A percentile compares a stretch with the other conserved stretches of the same genome.
phyloP scores from a whole-genome alignment of 352 stramenopile genomes.

The Pythium folliculosum region DNA sequence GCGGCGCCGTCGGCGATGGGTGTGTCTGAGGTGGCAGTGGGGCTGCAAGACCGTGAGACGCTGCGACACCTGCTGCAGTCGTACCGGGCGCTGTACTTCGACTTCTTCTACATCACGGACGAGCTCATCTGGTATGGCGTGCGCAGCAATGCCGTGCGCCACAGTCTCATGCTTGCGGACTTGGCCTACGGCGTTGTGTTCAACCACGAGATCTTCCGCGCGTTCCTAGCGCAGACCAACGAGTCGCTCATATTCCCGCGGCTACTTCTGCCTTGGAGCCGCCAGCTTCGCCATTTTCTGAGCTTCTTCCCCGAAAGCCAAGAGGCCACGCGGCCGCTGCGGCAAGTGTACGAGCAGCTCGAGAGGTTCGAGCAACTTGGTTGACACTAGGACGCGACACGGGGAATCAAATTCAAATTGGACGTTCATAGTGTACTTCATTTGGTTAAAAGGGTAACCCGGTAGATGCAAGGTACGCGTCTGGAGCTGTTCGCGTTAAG shows the following conservation, averaged over 20 bases:
- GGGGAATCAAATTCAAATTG: not conserved
- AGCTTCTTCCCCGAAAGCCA: slow-evolving; percentile 89
- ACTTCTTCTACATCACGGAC: slow-evolving; percentile 92
- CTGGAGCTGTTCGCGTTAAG: slow-evolving; percentile 14
- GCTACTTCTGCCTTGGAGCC: slow-evolving; percentile 82
- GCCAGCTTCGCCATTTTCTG: slow-evolving; percentile 85
- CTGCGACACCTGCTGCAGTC: slow-evolving; percentile 70
- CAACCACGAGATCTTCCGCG: slow-evolving; percentile 80
- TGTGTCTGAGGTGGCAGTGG: not conserved
- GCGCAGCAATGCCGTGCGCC: slow-evolving; percentile 76
- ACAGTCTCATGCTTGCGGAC: slow-evolving; percentile 81
- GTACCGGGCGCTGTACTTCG: slow-evolving; percentile 86
- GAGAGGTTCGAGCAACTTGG: slow-evolving; percentile 60
- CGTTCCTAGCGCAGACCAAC: slow-evolving; percentile 43
- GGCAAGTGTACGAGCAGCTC: slow-evolving; percentile 80
- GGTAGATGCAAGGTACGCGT: not conserved
- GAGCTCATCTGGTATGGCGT: slow-evolving; percentile 88
- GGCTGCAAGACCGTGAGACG: slow-evolving; percentile 36
- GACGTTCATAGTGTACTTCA: slow-evolving; percentile 6
- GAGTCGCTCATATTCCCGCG: slow-evolving; percentile 50
- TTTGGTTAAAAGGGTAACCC: slow-evolving; percentile 1
- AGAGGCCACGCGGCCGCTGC: slow-evolving; percentile 73
- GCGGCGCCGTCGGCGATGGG: not conserved
- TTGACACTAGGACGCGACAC: too few relatives aligned
- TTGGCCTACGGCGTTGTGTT: slow-evolving; percentile 86